Base-by-base conservation (phyloP, 352 stramenopile genomes). In the Phytopythium chamaehyphon region DNA sequence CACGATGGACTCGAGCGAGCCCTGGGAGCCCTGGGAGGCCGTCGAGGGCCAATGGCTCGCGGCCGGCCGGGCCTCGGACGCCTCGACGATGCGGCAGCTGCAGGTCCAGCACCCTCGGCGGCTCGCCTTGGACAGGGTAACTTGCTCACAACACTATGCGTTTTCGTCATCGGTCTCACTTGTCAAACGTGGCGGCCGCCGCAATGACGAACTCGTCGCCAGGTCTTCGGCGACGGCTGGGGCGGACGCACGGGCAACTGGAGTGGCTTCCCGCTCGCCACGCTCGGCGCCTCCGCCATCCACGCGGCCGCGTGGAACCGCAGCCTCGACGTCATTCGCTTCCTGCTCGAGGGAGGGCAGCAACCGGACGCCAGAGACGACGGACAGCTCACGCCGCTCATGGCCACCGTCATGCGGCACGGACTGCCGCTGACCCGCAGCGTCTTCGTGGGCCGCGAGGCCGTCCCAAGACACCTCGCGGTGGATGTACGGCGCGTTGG, bases 41-140 rank as follows among this genome's bases (percentile, higher is more conserved):
- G 60, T 64, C 24, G 57, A 69, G 56, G 47, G 47, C 19, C 40
- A 28, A 42, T 73, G 64, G 64, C 60, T 73, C 22, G 60, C 64
- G 15, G 60, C 60, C n/a, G 60, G 64, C n/a, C 49, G 54, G 38
- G 45, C 38, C 53, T 61, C 38, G 28, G 65, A 73, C 55, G 55
- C 42, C 47, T 36, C 52, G 36, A 26, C 57, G n/a, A n/a, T 71
- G 57, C 51, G 59, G 48, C 55, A 47, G 59, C 57, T 73, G 48
- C 44, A 45, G 47, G 54, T 59, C 44, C 54, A 26, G 44, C 60
- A 66, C 53, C 64, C 60, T 44, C 68, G 58, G 37, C 63, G 56
- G 53, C 60, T 73, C 45, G 56, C 64, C 15, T 53, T 66, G 19
- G 56, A 69, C 49, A 55, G 60, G 46, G 60, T 73, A 69, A n/a